Evolutionary conservation across 2,329 filamentous ascomycete genomes (phyloP).

Genomic region (Thielaviopsis euricoi): DNA sequence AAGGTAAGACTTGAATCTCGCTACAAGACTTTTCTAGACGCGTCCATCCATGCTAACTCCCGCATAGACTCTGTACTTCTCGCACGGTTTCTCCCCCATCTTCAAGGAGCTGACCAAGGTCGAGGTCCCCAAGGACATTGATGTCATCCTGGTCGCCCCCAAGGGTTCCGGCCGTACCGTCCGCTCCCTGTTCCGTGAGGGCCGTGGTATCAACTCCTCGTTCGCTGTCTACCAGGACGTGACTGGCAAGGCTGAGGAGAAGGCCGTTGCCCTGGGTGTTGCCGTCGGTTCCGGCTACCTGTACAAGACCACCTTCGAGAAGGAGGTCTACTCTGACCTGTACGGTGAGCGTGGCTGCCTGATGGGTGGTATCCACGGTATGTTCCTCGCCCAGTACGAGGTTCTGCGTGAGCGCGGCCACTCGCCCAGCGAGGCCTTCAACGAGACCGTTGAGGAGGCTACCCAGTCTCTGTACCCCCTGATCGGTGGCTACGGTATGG

Average conservation of each 20-base stretch:
- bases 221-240: slow-evolving; percentile 98
- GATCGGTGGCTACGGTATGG: slow-evolving; percentile 96
- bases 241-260: slow-evolving; percentile 94
- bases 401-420: slow-evolving; percentile 97
- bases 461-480: slow-evolving; percentile 96
- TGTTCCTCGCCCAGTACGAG: slow-evolving; percentile 99
- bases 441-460: slow-evolving; percentile 99
- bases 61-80: slow-evolving; percentile 97
- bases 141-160: slow-evolving; percentile 98
- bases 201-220: slow-evolving; percentile 98
- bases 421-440: slow-evolving; percentile 96
- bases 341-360: slow-evolving; percentile 99
- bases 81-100: slow-evolving; percentile 98
- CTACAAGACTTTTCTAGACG: not conserved
- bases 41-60: not conserved
- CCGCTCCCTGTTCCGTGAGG: slow-evolving; percentile 96
- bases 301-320: slow-evolving; percentile 99
- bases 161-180: slow-evolving; percentile 99
- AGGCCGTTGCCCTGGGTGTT: slow-evolving; percentile 89
- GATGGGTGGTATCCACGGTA: slow-evolving; percentile 99
- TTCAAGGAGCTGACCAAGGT: slow-evolving; percentile 99
- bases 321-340: slow-evolving; percentile 99
- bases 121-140: slow-evolving; percentile 85
- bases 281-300: slow-evolving; percentile 96
- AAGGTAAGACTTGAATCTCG: slow-evolving; percentile 46